A percentile compares a stretch with the other conserved stretches of the same genome.
phyloP scores from a whole-genome alignment of 140 eudicot genomes.

The Ambrosia hybrid region DNA sequence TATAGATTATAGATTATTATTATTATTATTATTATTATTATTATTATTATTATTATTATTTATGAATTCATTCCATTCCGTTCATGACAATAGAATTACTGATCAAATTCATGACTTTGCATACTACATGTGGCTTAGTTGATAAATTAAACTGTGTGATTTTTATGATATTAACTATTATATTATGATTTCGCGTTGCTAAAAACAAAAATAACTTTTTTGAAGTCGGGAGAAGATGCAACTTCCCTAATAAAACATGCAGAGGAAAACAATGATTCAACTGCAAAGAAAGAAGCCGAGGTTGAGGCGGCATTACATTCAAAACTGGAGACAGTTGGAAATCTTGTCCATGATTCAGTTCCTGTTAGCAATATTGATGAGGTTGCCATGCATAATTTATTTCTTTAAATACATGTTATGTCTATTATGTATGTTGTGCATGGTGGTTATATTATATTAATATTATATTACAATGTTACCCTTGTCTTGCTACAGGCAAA shows the following conservation, averaged over 20 bases:
- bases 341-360: constrained; percentile 92
- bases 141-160: no score
- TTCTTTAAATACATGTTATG: not conserved
- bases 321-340: constrained; percentile 67
- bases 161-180: no score
- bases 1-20: no score
- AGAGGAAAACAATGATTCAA: constrained; percentile 61
- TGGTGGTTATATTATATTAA: not conserved
- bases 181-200: not conserved
- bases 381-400: constrained; percentile 36
- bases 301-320: constrained; percentile 63
- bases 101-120: no score
- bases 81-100: no score
- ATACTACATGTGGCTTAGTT: no score
- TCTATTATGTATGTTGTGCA: not conserved
- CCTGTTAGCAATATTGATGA: constrained; percentile 72
- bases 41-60: no score
- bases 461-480: not conserved
- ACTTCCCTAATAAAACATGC: constrained; percentile 46
- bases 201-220: constrained; percentile 3
- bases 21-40: no score
- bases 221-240: constrained; percentile 71
- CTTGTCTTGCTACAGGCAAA: constrained; percentile 45
- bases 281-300: constrained; percentile 53
- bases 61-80: no score